Base-by-base conservation (phyloP, 805 yeast species). In the Metschnikowia noctiluminum region DNA sequence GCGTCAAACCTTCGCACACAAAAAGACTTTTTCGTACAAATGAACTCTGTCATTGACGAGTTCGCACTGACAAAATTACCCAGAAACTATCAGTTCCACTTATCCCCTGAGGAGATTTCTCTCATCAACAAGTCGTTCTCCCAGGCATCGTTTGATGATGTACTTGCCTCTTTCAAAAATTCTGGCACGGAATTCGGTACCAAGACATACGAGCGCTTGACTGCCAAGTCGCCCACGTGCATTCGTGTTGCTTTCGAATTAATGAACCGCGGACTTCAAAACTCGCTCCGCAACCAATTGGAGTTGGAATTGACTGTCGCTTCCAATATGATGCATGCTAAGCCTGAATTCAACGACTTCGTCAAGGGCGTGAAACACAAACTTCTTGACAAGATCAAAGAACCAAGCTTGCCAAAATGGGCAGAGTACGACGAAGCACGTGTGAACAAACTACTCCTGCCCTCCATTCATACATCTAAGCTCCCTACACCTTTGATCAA, bases 41-140 rank as follows among this genome's bases (percentile, higher is more conserved):
- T 92, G 32, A 84, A 85, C 67, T 74, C 74, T 43, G 81, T 90
- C 6, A 79, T 92, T 50, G 89, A 89, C 61, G 96, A 90, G 63
- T 92, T 82, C 63, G 71, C 85, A 13, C 84, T 80, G 48, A 60
- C 62, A 37, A 82, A 81, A 38, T 69, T 84, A 45, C 94, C 96
- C 31, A 70, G 66, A 37, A 76, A 74, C 62, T 84, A 82, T 69
- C 66, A 76, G 58, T 87, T 80, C 63, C 82, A 80, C 52, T 80
- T 77, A 58, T 60, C 82, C 15, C 62, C 70, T 3, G 82, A 76
- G 31, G 78, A 87, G 57, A 72, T 89, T 41, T 65, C 70, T 43
- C 72, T 83, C 30, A 85, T 94, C 60, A 95, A 89, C 60, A 62
- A 63, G 21, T 82, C 89, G 41, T 94, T 92, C 65, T 65, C 80